Base-by-base conservation (phyloP, 106 monocot genomes). In the Alisma plantagoaquatica region DNA sequence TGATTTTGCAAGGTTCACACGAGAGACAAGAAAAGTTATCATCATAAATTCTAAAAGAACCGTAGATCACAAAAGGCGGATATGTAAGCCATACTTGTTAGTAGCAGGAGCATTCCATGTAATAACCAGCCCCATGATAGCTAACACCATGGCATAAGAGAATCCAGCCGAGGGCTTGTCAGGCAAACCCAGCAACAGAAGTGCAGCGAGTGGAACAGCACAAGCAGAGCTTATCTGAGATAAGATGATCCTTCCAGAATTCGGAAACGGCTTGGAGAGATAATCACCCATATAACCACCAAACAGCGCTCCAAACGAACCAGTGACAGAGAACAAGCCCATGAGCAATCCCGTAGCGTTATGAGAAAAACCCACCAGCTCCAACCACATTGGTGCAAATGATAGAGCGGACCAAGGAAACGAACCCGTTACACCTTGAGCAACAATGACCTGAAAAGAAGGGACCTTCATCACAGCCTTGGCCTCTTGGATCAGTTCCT, bases 1-100 rank as follows among this genome's bases (percentile, higher is more conserved):
- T n/a, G n/a, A n/a, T n/a, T n/a, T n/a, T n/a, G n/a, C n/a, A n/a
- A n/a, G n/a, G n/a, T n/a, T n/a, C n/a, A n/a, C n/a, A n/a, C n/a
- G n/a, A n/a, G n/a, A n/a, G n/a, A n/a, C n/a, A n/a, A n/a, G n/a
- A n/a, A n/a, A n/a, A n/a, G n/a, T n/a, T n/a, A n/a, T n/a, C n/a
- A n/a, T n/a, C n/a, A n/a, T n/a, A n/a, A n/a, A n/a, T n/a, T n/a
- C n/a, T n/a, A n/a, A n/a, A n/a, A n/a, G n/a, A n/a, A n/a, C n/a
- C n/a, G n/a, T n/a, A n/a, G n/a, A n/a, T n/a, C n/a, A n/a, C n/a
- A n/a, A n/a, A n/a, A n/a, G n/a, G n/a, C n/a, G n/a, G n/a, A n/a
- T n/a, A n/a, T n/a, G n/a, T n/a, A n/a, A n/a, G n/a, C n/a, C 75
- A n/a, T 92, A 82, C 92, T 87, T 83, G 67, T 93, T 93, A 31